Percentiles rank a stretch among this genome's conserved stretches.
These are phyloP conservation scores for Licmophora abbreviata DNA, from an alignment of 108 stramenopile genomes.

Conservation along the genomic window DNA sequence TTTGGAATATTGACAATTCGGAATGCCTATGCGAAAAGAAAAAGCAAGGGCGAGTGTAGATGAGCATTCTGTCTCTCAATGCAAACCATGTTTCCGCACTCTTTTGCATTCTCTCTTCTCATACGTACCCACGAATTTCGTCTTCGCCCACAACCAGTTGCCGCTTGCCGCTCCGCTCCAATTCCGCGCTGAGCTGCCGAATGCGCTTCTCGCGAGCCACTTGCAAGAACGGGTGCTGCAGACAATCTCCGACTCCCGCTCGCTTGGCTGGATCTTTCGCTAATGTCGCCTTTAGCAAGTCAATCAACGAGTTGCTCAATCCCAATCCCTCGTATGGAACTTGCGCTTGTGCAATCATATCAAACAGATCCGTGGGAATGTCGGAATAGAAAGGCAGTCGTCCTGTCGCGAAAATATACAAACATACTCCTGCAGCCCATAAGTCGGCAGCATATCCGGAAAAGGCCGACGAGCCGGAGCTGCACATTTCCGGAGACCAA, in stretches of 20 bases:
- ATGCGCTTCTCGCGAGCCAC: constrained; percentile 46
- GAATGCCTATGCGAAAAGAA: constrained; percentile 17
- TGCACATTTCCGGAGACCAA: constrained; percentile 87
- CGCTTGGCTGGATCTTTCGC: constrained; percentile 59
- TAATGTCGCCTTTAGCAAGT: constrained; percentile 49
- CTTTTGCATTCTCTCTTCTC: no score
- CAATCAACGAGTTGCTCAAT: constrained; percentile 42
- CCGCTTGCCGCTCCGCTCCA: constrained; percentile 12
- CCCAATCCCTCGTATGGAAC: constrained; percentile 34
- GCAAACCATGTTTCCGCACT: no score
- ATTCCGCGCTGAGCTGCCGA: constrained; percentile 17
- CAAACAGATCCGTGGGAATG: constrained; percentile 55
- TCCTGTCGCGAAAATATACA: constrained; percentile 83
- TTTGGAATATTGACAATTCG: constrained; percentile 29
- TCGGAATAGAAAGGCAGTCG: constrained; percentile 77
- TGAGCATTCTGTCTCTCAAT: no score
- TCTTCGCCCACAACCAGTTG: constrained; percentile 29
- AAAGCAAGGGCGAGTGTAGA: no score
- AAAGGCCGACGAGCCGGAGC: constrained; percentile 32
- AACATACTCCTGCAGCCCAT: constrained; percentile 88
- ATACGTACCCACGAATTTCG: no score
- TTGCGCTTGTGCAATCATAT: constrained; percentile 43
- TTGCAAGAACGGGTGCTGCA: constrained; percentile 62
- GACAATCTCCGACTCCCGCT: constrained; percentile 79
- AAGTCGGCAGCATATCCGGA: constrained; percentile 85